A percentile compares a stretch with the other conserved stretches of the same genome.
These are phyloP conservation scores for Chloranthus sessilifolius DNA, from an alignment of 164 flowering plant species.

Conservation along the genomic window DNA sequence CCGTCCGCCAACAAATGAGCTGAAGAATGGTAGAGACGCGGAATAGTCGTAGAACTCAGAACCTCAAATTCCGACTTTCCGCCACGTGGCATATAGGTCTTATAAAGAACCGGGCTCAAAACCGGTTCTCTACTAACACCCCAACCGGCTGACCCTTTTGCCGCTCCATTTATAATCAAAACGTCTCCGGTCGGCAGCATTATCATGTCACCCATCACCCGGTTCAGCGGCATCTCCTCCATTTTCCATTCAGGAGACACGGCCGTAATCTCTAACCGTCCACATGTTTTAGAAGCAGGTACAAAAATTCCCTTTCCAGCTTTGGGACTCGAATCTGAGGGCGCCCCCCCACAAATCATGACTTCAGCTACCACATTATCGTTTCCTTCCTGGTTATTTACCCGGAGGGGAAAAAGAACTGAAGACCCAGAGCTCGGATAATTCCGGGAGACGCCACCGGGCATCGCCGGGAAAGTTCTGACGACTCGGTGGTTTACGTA, in stretches of 20 bases:
- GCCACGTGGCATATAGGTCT: not conserved
- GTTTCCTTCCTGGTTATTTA: not conserved
- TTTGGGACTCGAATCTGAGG: slow-evolving; percentile 17
- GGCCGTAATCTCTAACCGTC: slow-evolving; percentile 27
- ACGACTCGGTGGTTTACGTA: slow-evolving; percentile 30
- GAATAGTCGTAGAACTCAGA: slow-evolving; percentile 18
- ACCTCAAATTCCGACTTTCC: slow-evolving; percentile 19
- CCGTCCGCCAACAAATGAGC: slow-evolving; percentile 30
- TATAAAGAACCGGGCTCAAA: slow-evolving; percentile 38
- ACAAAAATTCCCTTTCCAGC: slow-evolving; percentile 23
- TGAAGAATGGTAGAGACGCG: slow-evolving; percentile 43
- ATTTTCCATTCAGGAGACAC: slow-evolving; percentile 31
- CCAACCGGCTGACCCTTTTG: slow-evolving; percentile 50
- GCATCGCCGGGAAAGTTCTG: slow-evolving; percentile 29
- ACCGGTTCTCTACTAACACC: slow-evolving; percentile 28
- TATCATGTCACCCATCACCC: slow-evolving; percentile 53
- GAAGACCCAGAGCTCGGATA: slow-evolving; percentile 55
- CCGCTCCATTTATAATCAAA: slow-evolving; percentile 46
- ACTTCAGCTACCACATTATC: slow-evolving; percentile 27
- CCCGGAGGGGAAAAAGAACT: slow-evolving; percentile 36
- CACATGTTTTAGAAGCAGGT: slow-evolving; percentile 36
- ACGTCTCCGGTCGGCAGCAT: slow-evolving; percentile 46
- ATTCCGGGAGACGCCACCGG: slow-evolving; percentile 36
- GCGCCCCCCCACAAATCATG: slow-evolving; percentile 52
- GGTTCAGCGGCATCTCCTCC: slow-evolving; percentile 44